Evolutionary conservation across 352 stramenopile genomes (phyloP).

Genomic region (Pythium phragmiticola): DNA sequence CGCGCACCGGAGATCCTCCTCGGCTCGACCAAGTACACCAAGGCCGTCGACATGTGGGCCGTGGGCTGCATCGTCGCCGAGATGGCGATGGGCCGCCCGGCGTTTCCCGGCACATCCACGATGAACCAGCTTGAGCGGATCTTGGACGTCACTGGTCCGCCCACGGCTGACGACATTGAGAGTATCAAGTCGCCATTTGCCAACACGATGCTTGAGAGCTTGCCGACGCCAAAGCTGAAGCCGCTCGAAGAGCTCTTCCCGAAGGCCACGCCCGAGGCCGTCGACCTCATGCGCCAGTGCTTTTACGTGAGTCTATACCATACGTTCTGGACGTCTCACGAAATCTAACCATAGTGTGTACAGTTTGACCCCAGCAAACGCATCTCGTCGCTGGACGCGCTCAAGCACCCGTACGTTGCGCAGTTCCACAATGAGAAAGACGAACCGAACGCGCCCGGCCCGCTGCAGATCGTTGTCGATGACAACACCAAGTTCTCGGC

Average conservation of each 20-base stretch:
- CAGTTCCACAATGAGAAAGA: slow-evolving; percentile 96
- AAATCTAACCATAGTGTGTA: background rate
- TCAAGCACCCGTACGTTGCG: slow-evolving; percentile 93
- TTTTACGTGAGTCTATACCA: slow-evolving; percentile 55
- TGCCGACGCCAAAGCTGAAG: slow-evolving; percentile 74
- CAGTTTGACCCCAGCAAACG: slow-evolving; percentile 93
- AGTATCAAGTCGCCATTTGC: slow-evolving; percentile 93
- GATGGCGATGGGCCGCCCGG: slow-evolving; percentile 90
- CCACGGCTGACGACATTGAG: slow-evolving; percentile 88
- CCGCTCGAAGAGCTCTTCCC: slow-evolving; percentile 87
- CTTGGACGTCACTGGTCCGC: slow-evolving; percentile 91
- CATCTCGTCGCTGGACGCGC: slow-evolving; percentile 79
- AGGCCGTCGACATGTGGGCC: slow-evolving; percentile 93
- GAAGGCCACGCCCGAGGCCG: slow-evolving; percentile 79
- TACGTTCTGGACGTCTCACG: background rate
- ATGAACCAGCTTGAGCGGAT: slow-evolving; percentile 98
- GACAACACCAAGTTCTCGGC: slow-evolving; percentile 95
- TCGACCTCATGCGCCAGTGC: slow-evolving; percentile 89
- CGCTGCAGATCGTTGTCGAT: slow-evolving; percentile 87
- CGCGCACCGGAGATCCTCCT: slow-evolving; percentile 94
- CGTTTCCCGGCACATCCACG: slow-evolving; percentile 94
- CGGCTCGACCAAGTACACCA: slow-evolving; percentile 92
- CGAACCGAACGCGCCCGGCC: slow-evolving; percentile 72
- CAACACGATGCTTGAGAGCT: slow-evolving; percentile 91
- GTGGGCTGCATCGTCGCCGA: slow-evolving; percentile 94